These are phyloP conservation scores for Fraxinus excelsior DNA, from an alignment of 257 asterid species.

Conservation along the genomic window DNA sequence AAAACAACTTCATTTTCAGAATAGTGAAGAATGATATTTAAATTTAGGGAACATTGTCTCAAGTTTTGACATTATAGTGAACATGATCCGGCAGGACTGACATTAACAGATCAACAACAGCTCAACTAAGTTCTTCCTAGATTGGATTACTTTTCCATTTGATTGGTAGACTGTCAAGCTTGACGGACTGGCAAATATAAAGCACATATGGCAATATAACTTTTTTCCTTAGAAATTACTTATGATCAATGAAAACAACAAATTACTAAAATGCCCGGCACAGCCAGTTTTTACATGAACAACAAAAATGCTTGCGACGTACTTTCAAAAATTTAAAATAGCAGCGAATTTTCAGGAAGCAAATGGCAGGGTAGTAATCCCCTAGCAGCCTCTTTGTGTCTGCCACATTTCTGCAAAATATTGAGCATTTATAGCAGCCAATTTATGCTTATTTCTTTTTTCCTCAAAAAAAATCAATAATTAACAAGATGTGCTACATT, in stretches of 20 bases:
- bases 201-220: neutral
- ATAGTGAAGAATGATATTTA: too few relatives aligned
- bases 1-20: neutral
- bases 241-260: neutral
- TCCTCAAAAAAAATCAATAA: neutral
- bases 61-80: too few relatives aligned
- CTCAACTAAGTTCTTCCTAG: neutral
- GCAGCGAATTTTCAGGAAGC: conserved; percentile 7
- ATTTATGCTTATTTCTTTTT: conserved; percentile 5
- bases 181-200: neutral
- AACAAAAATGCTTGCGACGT: too few relatives aligned
- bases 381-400: conserved; percentile 10
- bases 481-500: neutral
- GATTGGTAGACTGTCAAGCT: neutral
- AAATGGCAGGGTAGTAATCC: neutral
- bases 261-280: neutral
- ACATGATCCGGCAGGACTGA: neutral
- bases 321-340: neutral
- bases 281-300: neutral
- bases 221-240: neutral
- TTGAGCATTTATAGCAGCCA: conserved; percentile 13
- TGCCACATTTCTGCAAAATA: conserved; percentile 8
- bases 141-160: neutral
- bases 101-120: neutral
- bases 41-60: too few relatives aligned